phyloP scores from a whole-genome alignment of 1,284 basidiomycete genomes.

The Farysia itapuensis region DNA sequence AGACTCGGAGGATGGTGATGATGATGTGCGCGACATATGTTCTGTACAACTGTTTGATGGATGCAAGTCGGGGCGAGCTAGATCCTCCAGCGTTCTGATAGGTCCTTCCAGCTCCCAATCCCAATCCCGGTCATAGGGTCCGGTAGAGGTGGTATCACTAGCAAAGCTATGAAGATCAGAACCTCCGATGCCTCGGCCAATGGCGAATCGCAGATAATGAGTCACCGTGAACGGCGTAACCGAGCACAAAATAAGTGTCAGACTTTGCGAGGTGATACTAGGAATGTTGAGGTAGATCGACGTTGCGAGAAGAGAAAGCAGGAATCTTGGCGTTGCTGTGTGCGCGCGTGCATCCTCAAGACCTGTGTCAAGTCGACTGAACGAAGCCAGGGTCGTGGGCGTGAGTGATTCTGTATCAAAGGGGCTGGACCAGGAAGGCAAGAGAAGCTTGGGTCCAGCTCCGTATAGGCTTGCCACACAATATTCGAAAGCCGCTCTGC shows the following conservation, averaged over 20 bases:
- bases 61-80: conserved; percentile 13
- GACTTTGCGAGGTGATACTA: conserved; percentile 72
- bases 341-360: conserved; percentile 62
- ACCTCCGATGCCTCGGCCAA: conserved; percentile 71
- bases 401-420: conserved; percentile 61
- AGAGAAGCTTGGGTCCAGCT: conserved; percentile 41
- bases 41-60: not conserved
- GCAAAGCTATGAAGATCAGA: conserved; percentile 49
- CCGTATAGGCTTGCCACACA: conserved; percentile 52
- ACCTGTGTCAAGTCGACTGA: conserved; percentile 65
- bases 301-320: conserved; percentile 82
- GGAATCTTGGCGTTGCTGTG: conserved; percentile 75
- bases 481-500: conserved; percentile 51
- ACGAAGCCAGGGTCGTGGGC: conserved; percentile 69
- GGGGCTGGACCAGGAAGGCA: conserved; percentile 46
- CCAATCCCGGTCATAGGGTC: conserved; percentile 47
- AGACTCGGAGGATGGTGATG: not conserved
- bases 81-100: conserved; percentile 61
- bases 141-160: conserved; percentile 23
- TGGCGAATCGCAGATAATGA: conserved; percentile 79
- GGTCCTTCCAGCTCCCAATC: conserved; percentile 64
- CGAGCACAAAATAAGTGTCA: conserved; percentile 72
- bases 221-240: conserved; percentile 77
- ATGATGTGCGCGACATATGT: not conserved
- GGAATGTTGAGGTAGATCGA: conserved; percentile 83